These are phyloP conservation scores for Chlamydomonas sp. DNA, from an alignment of 139 green algal species.

Conservation along the genomic window DNA sequence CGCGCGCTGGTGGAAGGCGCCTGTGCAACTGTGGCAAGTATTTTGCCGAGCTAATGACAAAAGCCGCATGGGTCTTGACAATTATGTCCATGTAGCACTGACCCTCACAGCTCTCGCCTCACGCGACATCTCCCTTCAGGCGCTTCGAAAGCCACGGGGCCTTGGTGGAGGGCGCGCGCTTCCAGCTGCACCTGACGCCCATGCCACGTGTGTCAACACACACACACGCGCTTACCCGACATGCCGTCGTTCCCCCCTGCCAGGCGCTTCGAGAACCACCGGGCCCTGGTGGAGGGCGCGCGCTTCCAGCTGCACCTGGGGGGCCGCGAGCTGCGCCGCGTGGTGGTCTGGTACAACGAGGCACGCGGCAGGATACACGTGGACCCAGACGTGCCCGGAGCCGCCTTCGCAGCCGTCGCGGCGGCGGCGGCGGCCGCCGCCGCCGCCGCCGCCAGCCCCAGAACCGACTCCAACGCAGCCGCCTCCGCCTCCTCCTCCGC, in stretches of 20 bases:
- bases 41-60: no score
- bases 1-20: no score
- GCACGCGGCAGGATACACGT: background rate
- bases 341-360: slow-evolving; percentile 27
- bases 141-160: slow-evolving; percentile 31
- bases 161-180: slow-evolving; percentile 44
- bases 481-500: background rate
- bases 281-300: slow-evolving; percentile 45
- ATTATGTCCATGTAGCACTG: no score
- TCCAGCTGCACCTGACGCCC: slow-evolving; percentile 31
- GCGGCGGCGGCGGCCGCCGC: background rate
- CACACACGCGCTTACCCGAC: no score
- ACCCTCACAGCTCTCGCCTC: background rate
- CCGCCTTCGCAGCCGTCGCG: no score
- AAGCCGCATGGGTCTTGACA: no score
- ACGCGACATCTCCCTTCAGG: background rate
- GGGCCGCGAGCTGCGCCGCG: background rate
- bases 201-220: no score
- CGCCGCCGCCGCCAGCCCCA: background rate
- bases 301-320: slow-evolving; percentile 41
- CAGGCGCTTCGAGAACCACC: slow-evolving; percentile 34
- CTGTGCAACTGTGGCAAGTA: no score
- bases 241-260: background rate
- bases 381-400: background rate
- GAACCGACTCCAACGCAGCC: background rate